A percentile compares a stretch with the other conserved stretches of the same genome.
Conservation (phyloP, 2,329 filamentous ascomycete species). For the Xylaria sp. region DNA sequence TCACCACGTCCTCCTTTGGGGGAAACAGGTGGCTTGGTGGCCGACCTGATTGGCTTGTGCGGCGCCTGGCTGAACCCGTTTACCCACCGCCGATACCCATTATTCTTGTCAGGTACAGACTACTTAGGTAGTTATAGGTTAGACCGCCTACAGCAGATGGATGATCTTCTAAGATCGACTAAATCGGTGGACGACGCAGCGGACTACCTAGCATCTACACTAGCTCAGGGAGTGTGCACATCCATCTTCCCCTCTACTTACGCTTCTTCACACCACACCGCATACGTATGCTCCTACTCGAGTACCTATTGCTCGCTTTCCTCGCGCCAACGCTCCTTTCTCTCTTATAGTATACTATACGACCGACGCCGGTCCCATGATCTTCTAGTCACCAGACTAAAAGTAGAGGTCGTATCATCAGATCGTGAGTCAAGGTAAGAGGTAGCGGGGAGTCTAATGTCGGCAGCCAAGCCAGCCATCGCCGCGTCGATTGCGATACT, state of each 20-base stretch:
- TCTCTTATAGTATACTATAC: too few species aligned
- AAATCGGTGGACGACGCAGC: too few species aligned
- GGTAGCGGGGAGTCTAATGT: conserved; percentile 19
- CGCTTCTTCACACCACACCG: conserved; percentile 15
- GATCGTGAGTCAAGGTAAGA: conserved; percentile 7
- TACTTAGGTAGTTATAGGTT: too few species aligned
- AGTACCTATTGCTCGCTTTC: not conserved
- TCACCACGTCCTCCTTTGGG: conserved; percentile 1
- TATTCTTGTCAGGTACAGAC: not conserved
- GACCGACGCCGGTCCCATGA: conserved; percentile 25
- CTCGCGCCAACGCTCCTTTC: not conserved
- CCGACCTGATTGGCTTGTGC: conserved; percentile 6
- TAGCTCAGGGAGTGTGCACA: too few species aligned
- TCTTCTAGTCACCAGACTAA: conserved; percentile 23
- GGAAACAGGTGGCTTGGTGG: not conserved
- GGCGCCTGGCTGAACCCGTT: not conserved
- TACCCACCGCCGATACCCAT: not conserved
- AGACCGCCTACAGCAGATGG: too few species aligned
- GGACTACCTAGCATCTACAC: not conserved
- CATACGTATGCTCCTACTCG: too few species aligned
- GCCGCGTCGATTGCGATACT: conserved; percentile 4
- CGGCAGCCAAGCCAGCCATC: conserved; percentile 20
- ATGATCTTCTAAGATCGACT: too few species aligned
- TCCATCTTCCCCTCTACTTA: conserved; percentile 1
- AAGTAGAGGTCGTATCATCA: not conserved